A percentile compares a stretch with the other conserved stretches of the same genome.
Conservation (phyloP, 805 yeast genomes). For the Kurtzmaniella cleridarum region DNA sequence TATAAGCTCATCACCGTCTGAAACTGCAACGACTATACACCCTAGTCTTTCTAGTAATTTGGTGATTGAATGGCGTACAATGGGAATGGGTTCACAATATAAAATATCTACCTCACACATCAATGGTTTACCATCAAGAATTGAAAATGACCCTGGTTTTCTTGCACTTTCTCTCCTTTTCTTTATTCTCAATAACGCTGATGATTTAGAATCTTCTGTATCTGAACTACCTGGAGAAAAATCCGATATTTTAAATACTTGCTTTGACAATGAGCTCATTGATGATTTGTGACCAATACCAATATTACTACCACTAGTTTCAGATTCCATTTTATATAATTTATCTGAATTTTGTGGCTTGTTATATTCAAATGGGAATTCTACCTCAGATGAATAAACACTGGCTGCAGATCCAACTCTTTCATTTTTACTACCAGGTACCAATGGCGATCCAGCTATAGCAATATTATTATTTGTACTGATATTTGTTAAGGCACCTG, state of each 20-base stretch:
- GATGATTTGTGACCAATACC: conserved; percentile 14
- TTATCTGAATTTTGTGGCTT: conserved; percentile 1
- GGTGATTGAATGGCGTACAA: conserved; percentile 63
- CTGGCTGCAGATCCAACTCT: conserved; percentile 27
- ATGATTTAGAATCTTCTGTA: conserved; percentile 50
- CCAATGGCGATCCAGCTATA: too few relatives aligned
- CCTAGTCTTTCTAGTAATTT: conserved; percentile 63
- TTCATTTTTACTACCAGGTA: conserved; percentile 17
- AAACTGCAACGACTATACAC: conserved; percentile 72
- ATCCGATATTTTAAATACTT: conserved; percentile 19
- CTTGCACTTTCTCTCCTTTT: conserved; percentile 51
- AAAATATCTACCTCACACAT: conserved; percentile 54
- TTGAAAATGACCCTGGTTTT: conserved; percentile 18
- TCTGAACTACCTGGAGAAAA: conserved; percentile 59
- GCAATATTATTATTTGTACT: not conserved
- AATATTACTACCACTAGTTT: not conserved
- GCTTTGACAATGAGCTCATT: conserved; percentile 21
- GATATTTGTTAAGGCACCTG: conserved; percentile 11
- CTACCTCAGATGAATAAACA: conserved; percentile 29
- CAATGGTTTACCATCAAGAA: conserved; percentile 1
- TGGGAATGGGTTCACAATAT: conserved; percentile 84
- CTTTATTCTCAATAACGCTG: conserved; percentile 48
- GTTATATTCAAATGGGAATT: conserved; percentile 10
- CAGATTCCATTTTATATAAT: not conserved
- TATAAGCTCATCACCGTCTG: conserved; percentile 77